phyloP scores from a whole-genome alignment of 768 basidiomycete genomes.

The Lactarius quietus region DNA sequence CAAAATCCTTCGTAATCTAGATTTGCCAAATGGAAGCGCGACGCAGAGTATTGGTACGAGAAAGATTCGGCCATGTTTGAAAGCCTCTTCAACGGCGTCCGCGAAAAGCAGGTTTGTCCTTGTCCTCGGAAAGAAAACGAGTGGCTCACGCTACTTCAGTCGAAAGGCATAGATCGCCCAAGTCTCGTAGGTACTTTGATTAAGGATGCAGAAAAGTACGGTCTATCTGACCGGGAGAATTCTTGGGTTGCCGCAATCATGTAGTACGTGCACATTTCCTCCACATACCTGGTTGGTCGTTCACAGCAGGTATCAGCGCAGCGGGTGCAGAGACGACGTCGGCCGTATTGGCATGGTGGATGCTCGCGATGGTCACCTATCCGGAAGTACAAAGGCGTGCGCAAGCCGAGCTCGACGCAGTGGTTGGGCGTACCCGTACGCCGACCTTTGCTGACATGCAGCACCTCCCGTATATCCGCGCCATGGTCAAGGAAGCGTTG shows the following conservation, averaged over 20 bases:
- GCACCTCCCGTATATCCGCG: conserved; percentile 19
- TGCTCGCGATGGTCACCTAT: conserved; percentile 11
- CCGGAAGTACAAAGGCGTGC: conserved; percentile 7
- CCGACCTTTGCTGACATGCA: conserved; percentile 19
- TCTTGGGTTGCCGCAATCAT: background rate
- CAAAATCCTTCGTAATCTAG: background rate
- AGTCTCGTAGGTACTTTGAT: conserved; percentile 2
- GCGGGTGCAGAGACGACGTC: conserved; percentile 10
- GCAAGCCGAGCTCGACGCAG: conserved; percentile 13
- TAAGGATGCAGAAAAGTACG: background rate
- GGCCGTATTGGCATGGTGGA: conserved; percentile 8
- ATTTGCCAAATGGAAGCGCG: conserved; percentile 20
- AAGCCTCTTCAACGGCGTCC: conserved; percentile 6
- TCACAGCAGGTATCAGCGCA: background rate
- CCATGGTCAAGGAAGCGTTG: conserved; percentile 23
- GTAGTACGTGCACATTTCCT: background rate
- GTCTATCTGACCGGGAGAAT: conserved; percentile 1
- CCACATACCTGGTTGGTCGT: background rate
- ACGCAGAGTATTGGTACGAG: conserved; percentile 2
- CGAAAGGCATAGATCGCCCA: background rate
- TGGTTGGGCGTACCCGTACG: conserved; percentile 13
- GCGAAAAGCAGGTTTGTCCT: background rate
- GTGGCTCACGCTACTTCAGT: background rate
- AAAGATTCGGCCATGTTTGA: conserved; percentile 12
- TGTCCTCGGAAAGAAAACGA: background rate